Evolutionary conservation across 179 eudicot genomes (phyloP).

Genomic region (Dionaea muscipula): DNA sequence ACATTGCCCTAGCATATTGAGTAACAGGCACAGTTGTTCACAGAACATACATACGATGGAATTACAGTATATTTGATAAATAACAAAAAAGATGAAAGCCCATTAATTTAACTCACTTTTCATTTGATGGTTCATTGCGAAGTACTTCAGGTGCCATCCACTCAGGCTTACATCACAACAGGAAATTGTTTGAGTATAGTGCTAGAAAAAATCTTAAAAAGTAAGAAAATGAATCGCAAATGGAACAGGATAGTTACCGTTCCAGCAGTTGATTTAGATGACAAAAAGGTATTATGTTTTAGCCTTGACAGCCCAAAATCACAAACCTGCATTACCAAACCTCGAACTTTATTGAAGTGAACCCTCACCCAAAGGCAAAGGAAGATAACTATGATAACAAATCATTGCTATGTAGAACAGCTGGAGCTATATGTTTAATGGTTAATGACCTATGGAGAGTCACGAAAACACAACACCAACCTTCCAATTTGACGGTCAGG

Average conservation of each 20-base stretch:
- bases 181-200: constrained; percentile 15
- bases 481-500: too few relatives aligned
- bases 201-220: background rate
- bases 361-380: too few relatives aligned
- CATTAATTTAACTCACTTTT: constrained; percentile 57
- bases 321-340: constrained; percentile 48
- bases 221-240: constrained; percentile 4
- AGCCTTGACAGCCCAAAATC: constrained; percentile 97
- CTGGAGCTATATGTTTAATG: too few relatives aligned
- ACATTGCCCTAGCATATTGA: too few relatives aligned
- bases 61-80: background rate
- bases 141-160: constrained; percentile 99
- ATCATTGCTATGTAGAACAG: too few relatives aligned
- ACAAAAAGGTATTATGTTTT: constrained; percentile 95
- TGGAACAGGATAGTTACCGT: constrained; percentile 44
- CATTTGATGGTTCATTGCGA: constrained; percentile 93
- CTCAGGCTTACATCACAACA: constrained; percentile 53
- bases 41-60: background rate
- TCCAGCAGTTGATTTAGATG: constrained; percentile 97
- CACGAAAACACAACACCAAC: too few relatives aligned
- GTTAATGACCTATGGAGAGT: too few relatives aligned
- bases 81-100: constrained; percentile 9
- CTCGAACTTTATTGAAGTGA: background rate
- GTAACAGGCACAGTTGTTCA: too few relatives aligned
- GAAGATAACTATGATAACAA: too few relatives aligned